Conservation (phyloP, 2,329 filamentous ascomycete species). For the Arthrobotrys iridis region DNA sequence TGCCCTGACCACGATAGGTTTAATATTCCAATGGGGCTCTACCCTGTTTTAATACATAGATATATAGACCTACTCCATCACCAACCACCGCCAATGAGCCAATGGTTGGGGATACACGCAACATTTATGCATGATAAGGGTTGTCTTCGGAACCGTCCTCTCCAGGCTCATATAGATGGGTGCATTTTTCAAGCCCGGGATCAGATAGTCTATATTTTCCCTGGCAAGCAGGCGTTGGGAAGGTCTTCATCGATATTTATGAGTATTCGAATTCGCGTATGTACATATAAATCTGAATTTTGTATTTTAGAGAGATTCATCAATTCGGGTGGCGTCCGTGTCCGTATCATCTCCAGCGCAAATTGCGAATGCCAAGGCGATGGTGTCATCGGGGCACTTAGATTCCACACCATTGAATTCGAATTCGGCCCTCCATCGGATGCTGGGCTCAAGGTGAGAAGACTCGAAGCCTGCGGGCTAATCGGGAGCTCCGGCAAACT, state of each 20-base stretch:
- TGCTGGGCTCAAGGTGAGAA: neutral
- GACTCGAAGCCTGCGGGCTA: neutral
- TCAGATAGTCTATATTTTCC: too few species aligned
- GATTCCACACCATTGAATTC: neutral
- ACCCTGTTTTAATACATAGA: neutral
- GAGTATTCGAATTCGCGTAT: too few species aligned
- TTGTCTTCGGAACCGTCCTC: too few species aligned
- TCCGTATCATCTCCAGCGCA: neutral
- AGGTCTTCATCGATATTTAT: too few species aligned
- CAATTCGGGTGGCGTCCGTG: neutral
- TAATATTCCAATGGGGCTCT: neutral
- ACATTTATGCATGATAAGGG: too few species aligned
- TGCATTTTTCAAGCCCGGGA: too few species aligned
- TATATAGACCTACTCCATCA: constrained; percentile 13
- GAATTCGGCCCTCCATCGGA: constrained; percentile 16
- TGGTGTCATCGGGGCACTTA: constrained; percentile 48
- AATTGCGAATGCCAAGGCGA: constrained; percentile 26
- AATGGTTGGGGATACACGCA: too few species aligned
- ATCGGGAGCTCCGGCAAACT: constrained; percentile 34
- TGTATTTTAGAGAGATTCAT: neutral
- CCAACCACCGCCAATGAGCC: too few species aligned
- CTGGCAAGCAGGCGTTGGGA: too few species aligned
- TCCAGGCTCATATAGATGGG: too few species aligned
- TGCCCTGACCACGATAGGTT: neutral
- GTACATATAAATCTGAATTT: too few species aligned